Percentiles rank a stretch among this genome's conserved stretches.
phyloP scores from a whole-genome alignment of 257 asterid species.

The Phtheirospermum japonicum region DNA sequence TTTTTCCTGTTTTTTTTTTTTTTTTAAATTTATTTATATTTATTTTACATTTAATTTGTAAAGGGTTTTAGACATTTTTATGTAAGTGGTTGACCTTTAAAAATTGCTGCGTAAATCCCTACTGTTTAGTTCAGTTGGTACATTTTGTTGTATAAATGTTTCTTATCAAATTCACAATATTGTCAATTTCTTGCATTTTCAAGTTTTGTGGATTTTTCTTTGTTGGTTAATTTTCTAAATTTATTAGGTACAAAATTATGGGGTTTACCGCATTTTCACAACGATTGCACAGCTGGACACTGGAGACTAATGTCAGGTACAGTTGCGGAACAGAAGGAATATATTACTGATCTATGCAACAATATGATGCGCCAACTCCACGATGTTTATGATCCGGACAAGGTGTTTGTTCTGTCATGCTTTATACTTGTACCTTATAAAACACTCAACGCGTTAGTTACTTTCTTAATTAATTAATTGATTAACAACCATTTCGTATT shows the following conservation, averaged over 20 bases:
- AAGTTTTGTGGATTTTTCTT: not conserved
- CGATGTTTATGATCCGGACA: constrained; percentile 57
- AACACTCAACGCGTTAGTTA: not conserved
- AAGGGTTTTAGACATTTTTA: too few relatives aligned
- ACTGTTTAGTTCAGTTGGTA: too few relatives aligned
- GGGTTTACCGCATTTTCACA: constrained; percentile 56
- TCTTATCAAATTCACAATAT: too few relatives aligned
- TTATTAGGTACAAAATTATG: constrained; percentile 52
- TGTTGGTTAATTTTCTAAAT: not conserved
- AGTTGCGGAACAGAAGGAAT: constrained; percentile 60
- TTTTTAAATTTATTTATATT: not conserved
- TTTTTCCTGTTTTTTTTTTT: not conserved
- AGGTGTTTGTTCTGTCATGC: constrained; percentile 33
- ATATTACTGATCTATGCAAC: constrained; percentile 55
- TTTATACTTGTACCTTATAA: too few relatives aligned
- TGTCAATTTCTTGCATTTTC: not conserved
- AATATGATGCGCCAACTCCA: constrained; percentile 63
- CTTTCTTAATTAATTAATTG: not conserved
- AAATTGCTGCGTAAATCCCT: too few relatives aligned
- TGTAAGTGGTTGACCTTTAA: too few relatives aligned
- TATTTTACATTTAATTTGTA: not conserved
- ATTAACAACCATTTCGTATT: not conserved
- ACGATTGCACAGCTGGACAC: constrained; percentile 53
- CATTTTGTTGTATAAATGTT: too few relatives aligned
- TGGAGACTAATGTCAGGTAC: constrained; percentile 58